Base-by-base conservation (phyloP, 2,329 filamentous ascomycete genomes). In the Plectosphaerella cucumerina region DNA sequence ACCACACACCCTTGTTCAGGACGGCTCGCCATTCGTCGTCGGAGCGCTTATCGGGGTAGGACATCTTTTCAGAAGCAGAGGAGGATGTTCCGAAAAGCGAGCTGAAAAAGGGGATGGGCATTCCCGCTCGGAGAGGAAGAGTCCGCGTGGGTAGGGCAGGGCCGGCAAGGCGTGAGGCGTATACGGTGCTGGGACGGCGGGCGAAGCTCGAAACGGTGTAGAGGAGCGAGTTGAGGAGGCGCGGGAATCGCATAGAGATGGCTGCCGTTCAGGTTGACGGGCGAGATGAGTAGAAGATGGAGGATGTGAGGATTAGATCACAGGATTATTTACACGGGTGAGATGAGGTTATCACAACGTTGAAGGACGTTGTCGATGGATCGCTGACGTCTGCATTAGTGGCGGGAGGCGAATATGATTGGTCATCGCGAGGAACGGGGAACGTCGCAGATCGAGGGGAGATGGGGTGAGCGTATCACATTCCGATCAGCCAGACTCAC, bases 1-100 rank as follows among this genome's bases (percentile, higher is more conserved):
- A 35, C 15, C 17, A 46, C 52, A 17, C 67, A 76, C 73, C 70
- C 61, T 73, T 73, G 59, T 77, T 91, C 49, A 99, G 75, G 52
- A 96, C 82, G 9, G 93, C 89, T 58, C 85, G 87, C 94, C 94
- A 99, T 73, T 97, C 91, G 51, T 89, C 82, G 20, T 91, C 80
- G 37, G 76, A 81, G 69, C 91, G 89, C 67, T 94, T 73, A 48
- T 94, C 82, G n/a, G 94, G 90, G 61, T 87, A 92, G 42, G 83
- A 80, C 77, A 87, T 89, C 49, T 80, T 80, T 56, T 71, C 74
- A 48, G 76, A 74, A 50, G 74, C 70, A 35, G 75, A 73, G 21
- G 77, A 74, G 50, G 84, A 80, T 10, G 31, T 48, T 52, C 80
- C 78, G 62, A 96, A 96, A 2, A 96, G 73, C 50, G 86, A 83